Evolutionary conservation across 306 rosid genomes (phyloP), one percentile per base, ranked within the genome.

Genomic region (Psophocarpus tetragonolobus): DNA sequence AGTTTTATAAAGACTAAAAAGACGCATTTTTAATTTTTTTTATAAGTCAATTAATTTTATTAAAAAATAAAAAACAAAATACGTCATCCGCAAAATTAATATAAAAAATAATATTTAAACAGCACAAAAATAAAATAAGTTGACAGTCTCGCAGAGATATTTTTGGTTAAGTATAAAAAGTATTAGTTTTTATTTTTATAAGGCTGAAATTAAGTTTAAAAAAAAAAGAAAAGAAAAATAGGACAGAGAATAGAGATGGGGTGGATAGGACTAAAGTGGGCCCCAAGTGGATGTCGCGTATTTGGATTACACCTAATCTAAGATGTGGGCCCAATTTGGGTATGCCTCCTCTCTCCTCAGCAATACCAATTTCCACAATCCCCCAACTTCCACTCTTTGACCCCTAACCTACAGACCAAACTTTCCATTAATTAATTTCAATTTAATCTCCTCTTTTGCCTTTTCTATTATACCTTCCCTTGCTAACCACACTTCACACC

Each of bases 401-500:
- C 73, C 86, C 86, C 86, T 85, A 82, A 85, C 86, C 88, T 48
- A 60, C 86, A 71, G 82, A 82, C 86, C 86, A 82, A 65, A 56
- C 42, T 50, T 30, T n/a, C 36, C 76, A 48, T 36, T 45, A 39
- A 13, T 41, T 42, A 15, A 45, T 51, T 54, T n/a, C 38, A 56
- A 47, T 42, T 72, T 75, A 47, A 32, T 5, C 32, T 2, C 24
- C 13, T 35, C 12, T 14, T 13, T 26, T 39, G 7, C 5, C 8
- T 13, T 66, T 69, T 73, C 15, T 1, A 38, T 21, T 64, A 20
- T 61, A 30, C 4, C 23, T 20, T 69, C 4, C 10, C 76, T 24
- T 57, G 17, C 39, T 27, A 60, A 27, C 45, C 8, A 29, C 70
- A 14, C 6, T 13, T 3, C 1, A 62, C 26, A 33, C 5, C 68